These are phyloP conservation scores for Suhomyces ambrosiae DNA, from an alignment of 1,139 yeast genomes.

Conservation along the genomic window DNA sequence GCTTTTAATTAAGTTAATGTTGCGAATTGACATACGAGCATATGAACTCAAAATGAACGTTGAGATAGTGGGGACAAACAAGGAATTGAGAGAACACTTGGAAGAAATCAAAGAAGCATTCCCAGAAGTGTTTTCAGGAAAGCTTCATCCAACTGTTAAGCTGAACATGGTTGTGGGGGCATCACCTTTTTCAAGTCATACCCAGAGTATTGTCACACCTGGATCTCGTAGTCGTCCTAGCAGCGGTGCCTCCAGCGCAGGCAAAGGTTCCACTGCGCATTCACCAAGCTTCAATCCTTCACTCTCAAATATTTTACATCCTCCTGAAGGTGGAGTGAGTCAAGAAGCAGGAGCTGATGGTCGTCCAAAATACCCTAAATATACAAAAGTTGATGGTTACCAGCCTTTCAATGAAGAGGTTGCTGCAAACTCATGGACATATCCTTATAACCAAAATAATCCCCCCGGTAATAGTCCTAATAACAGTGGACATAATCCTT, in stretches of 20 bases:
- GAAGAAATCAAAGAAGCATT: conserved; percentile 22
- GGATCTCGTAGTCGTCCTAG: conserved; percentile 4
- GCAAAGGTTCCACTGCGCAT: conserved; percentile 1
- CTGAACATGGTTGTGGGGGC: conserved; percentile 7
- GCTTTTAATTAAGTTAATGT: conserved; percentile 26
- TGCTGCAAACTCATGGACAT: neutral
- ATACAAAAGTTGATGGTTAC: neutral
- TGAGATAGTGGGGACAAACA: conserved; percentile 19
- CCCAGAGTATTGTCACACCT: neutral
- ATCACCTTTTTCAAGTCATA: conserved; percentile 6
- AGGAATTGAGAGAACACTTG: conserved; percentile 27
- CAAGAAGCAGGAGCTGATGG: too few species aligned
- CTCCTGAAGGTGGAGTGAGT: conserved; percentile 3
- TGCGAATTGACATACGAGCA: conserved; percentile 27
- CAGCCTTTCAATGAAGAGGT: neutral
- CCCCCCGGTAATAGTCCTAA: neutral
- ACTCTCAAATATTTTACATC: conserved; percentile 28
- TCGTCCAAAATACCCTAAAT: neutral
- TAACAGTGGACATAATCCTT: neutral
- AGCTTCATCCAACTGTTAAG: neutral
- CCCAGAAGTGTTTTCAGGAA: conserved; percentile 28
- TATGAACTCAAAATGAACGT: conserved; percentile 26
- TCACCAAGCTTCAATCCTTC: conserved; percentile 21
- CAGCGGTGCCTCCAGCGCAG: neutral
- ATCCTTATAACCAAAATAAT: neutral